Conservation (phyloP, 495 filamentous ascomycete species). For the Penicillium samsonianum region DNA sequence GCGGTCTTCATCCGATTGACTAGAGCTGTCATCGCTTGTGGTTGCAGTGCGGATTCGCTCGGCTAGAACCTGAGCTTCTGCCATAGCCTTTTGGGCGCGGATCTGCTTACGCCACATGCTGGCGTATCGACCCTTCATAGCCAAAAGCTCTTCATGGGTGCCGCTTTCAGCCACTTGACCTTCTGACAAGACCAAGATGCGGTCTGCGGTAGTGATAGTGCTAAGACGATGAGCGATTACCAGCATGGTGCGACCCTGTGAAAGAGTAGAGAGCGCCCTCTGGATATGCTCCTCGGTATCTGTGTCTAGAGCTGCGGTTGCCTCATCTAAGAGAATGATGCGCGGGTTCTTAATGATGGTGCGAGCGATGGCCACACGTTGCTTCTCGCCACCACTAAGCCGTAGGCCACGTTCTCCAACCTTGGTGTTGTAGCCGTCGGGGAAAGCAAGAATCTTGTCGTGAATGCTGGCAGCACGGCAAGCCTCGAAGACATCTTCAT, state of each 20-base stretch:
- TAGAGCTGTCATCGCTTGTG: conserved; percentile 52
- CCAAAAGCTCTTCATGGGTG: conserved; percentile 82
- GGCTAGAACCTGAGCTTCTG: conserved; percentile 64
- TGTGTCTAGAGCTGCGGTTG: conserved; percentile 91
- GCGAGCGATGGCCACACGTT: conserved; percentile 93
- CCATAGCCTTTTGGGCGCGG: conserved; percentile 78
- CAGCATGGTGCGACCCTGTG: conserved; percentile 80
- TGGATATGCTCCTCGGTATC: conserved; percentile 98
- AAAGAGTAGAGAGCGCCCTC: conserved; percentile 74
- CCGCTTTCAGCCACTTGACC: conserved; percentile 83
- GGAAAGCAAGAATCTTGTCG: conserved; percentile 91
- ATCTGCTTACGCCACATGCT: conserved; percentile 98
- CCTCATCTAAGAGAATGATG: conserved; percentile 95
- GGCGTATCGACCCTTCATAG: conserved; percentile 74
- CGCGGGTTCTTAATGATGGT: conserved; percentile 95
- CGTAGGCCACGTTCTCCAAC: conserved; percentile 94
- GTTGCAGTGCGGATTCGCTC: conserved; percentile 49
- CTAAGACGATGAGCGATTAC: conserved; percentile 87
- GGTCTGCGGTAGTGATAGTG: conserved; percentile 91
- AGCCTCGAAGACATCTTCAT: conserved; percentile 86
- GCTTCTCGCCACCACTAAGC: conserved; percentile 93
- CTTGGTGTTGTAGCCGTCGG: conserved; percentile 86
- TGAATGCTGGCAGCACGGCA: conserved; percentile 93
- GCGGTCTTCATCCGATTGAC: conserved; percentile 54
- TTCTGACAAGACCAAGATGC: conserved; percentile 88